Percentiles rank a stretch among this genome's conserved stretches.
These are phyloP conservation scores for Anethum foeniculum DNA, from an alignment of 140 eudicot genomes.

Conservation along the genomic window DNA sequence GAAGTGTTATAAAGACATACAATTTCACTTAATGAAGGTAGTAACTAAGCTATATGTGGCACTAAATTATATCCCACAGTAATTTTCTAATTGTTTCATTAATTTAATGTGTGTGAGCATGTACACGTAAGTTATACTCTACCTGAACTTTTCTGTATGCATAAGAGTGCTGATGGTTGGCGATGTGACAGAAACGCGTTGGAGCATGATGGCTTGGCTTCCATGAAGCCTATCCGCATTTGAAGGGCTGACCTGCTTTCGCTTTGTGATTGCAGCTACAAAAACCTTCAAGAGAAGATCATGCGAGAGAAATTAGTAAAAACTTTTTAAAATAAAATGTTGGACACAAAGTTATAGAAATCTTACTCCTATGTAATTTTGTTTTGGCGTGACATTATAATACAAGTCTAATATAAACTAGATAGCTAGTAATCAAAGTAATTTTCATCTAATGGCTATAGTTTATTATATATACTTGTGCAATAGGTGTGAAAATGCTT, in stretches of 20 bases:
- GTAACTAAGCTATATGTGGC: not conserved
- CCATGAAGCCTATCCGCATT: slow-evolving; percentile 50
- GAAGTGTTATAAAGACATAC: not conserved
- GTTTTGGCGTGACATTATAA: not conserved
- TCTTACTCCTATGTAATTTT: not conserved
- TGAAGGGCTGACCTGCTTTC: slow-evolving; percentile 67
- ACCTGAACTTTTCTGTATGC: slow-evolving; percentile 75
- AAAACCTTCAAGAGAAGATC: slow-evolving; percentile 34
- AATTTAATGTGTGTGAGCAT: not conserved
- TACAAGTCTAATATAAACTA: not conserved
- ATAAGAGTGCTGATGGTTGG: slow-evolving; percentile 36
- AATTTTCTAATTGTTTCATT: not conserved
- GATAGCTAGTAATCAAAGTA: not conserved
- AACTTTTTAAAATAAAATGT: not conserved
- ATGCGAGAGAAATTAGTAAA: not conserved
- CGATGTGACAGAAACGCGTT: slow-evolving; percentile 21
- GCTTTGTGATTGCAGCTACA: slow-evolving; percentile 67
- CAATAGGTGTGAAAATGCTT: slow-evolving; percentile 77
- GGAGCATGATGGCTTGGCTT: slow-evolving; percentile 31
- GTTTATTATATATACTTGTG: slow-evolving; percentile 36
- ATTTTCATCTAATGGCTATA: not conserved
- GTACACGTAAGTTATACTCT: not conserved
- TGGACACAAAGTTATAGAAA: not conserved
- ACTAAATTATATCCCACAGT: not conserved
- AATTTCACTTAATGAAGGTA: not conserved